Percentiles rank a stretch among this genome's conserved stretches.
phyloP scores from a whole-genome alignment of 2,329 filamentous ascomycete genomes.

The Ceratocystis destructans region DNA sequence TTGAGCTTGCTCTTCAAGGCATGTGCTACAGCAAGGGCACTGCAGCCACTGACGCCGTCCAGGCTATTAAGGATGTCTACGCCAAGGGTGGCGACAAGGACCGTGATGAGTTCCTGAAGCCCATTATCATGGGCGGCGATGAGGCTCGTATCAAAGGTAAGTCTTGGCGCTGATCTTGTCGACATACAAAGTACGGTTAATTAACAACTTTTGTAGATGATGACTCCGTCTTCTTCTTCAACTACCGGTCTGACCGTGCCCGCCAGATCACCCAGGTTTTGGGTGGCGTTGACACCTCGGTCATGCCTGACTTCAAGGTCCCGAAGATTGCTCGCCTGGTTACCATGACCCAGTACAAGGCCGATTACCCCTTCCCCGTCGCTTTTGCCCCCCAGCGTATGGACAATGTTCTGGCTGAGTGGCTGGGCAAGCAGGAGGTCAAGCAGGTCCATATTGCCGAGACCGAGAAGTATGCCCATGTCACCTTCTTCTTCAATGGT shows the following conservation, averaged over 20 bases:
- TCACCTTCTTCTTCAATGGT: constrained; percentile 99
- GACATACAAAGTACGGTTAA: background rate
- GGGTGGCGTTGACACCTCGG: constrained; percentile 82
- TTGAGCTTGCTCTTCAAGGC: constrained; percentile 81
- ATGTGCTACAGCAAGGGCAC: constrained; percentile 78
- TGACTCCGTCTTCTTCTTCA: constrained; percentile 98
- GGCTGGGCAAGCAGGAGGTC: constrained; percentile 75
- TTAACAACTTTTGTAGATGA: constrained; percentile 43
- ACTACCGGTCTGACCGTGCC: constrained; percentile 96
- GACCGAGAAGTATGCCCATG: constrained; percentile 98
- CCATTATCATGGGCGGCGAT: constrained; percentile 83
- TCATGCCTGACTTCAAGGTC: constrained; percentile 80
- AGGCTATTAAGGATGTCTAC: constrained; percentile 78
- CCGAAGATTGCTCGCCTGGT: constrained; percentile 73
- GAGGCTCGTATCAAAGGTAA: constrained; percentile 72
- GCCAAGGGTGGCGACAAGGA: constrained; percentile 53
- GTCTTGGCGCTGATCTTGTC: constrained; percentile 20
- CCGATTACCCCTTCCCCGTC: constrained; percentile 78
- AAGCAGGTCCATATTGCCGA: constrained; percentile 95
- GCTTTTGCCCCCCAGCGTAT: constrained; percentile 92
- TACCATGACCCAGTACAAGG: constrained; percentile 98
- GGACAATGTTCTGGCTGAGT: constrained; percentile 97
- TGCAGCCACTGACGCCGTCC: constrained; percentile 67
- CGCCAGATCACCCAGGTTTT: constrained; percentile 92
- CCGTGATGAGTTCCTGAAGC: constrained; percentile 96